Evolutionary conservation across 257 asterid species (phyloP).

Genomic region (Fraxinus cuspidata): DNA sequence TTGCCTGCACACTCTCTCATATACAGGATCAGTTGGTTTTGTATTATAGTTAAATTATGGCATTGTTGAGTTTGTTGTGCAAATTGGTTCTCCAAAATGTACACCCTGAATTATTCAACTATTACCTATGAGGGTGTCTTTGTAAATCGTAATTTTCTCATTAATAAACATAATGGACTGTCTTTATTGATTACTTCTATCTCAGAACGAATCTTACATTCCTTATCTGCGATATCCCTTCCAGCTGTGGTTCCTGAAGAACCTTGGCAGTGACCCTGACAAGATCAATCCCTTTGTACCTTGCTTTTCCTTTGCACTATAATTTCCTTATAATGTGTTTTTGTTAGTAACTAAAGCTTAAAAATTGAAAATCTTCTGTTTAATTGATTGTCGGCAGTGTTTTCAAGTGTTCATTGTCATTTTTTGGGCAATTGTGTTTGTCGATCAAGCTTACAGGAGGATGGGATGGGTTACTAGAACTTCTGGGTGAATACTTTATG

Average conservation of each 20-base stretch:
- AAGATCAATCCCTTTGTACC: conserved; percentile 87
- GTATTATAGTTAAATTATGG: not conserved
- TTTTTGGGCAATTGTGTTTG: not conserved
- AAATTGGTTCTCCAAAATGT: not conserved
- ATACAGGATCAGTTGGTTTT: not conserved
- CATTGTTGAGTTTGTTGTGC: not conserved
- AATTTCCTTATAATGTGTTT: conserved; percentile 9
- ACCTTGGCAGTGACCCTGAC: conserved; percentile 74
- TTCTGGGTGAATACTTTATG: not conserved
- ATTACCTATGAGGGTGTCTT: not conserved
- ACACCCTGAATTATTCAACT: not conserved
- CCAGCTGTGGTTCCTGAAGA: conserved; percentile 89
- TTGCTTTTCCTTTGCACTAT: conserved; percentile 13
- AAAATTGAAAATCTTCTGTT: not conserved
- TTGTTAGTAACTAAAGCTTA: not conserved
- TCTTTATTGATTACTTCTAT: not conserved
- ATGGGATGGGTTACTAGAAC: not conserved
- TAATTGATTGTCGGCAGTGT: not conserved
- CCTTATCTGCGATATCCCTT: conserved; percentile 7
- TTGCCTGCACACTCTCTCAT: not conserved
- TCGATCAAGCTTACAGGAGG: not conserved
- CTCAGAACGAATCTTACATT: not conserved
- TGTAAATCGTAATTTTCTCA: not conserved
- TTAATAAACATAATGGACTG: not conserved
- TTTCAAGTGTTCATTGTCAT: too few relatives aligned